A percentile compares a stretch with the other conserved stretches of the same genome.
These are phyloP conservation scores for Dendrobium catenatum DNA, from an alignment of 106 monocot species.

Conservation along the genomic window DNA sequence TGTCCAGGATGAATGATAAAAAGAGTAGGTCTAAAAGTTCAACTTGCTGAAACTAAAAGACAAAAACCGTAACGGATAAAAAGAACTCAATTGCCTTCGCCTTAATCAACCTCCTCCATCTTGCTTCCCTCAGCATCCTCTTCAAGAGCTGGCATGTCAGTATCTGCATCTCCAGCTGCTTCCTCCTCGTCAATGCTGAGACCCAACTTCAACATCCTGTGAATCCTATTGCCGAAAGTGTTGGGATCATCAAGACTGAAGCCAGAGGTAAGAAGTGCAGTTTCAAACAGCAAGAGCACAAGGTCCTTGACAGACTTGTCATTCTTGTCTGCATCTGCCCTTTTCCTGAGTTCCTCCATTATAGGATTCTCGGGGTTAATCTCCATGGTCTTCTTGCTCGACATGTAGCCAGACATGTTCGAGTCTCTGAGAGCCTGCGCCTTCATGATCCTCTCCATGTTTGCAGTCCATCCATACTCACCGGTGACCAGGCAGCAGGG, in stretches of 20 bases:
- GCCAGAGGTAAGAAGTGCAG: conserved; percentile 59
- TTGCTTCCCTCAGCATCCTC: conserved; percentile 68
- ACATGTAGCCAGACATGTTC: conserved; percentile 79
- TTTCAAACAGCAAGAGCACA: conserved; percentile 59
- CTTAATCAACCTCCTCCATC: conserved; percentile 83
- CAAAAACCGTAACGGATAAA: too few species aligned
- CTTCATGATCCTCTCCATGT: conserved; percentile 89
- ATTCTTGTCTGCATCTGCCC: conserved; percentile 74
- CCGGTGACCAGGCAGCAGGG: conserved; percentile 80
- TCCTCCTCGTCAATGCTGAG: conserved; percentile 75
- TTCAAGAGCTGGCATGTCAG: conserved; percentile 65
- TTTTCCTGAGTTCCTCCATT: conserved; percentile 74
- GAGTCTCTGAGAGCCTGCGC: conserved; percentile 67
- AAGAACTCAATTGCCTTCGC: too few species aligned
- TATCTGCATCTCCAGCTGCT: conserved; percentile 31
- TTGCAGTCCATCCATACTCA: conserved; percentile 74
- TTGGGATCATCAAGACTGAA: conserved; percentile 81
- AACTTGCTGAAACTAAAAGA: too few species aligned
- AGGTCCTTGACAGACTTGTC: conserved; percentile 81
- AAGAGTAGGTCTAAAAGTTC: too few species aligned
- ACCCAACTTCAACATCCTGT: conserved; percentile 70
- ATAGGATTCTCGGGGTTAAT: conserved; percentile 78
- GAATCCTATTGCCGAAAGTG: conserved; percentile 74
- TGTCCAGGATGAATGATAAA: too few species aligned
- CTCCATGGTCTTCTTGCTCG: conserved; percentile 85